Evolutionary conservation across 2,329 filamentous ascomycete genomes (phyloP).

Genomic region (Chaetomium strumarium): DNA sequence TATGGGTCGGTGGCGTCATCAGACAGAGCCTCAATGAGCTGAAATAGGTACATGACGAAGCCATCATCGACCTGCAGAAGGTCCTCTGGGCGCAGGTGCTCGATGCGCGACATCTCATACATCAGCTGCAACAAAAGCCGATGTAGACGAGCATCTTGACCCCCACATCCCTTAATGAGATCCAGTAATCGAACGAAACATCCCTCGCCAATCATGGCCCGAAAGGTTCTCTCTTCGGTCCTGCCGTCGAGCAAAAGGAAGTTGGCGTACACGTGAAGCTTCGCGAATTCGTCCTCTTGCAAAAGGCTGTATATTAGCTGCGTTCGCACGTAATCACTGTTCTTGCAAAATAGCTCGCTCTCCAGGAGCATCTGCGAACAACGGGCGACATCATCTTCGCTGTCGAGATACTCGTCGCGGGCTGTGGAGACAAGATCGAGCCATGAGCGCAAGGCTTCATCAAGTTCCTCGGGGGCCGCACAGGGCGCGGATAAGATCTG

Average conservation of each 20-base stretch:
- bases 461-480: slow-evolving; percentile 56
- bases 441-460: slow-evolving; percentile 80
- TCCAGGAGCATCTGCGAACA: slow-evolving; percentile 76
- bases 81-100: slow-evolving; percentile 71
- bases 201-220: slow-evolving; percentile 79
- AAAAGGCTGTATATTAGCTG: slow-evolving; percentile 90
- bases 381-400: slow-evolving; percentile 71
- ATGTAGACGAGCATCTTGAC: slow-evolving; percentile 67
- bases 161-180: slow-evolving; percentile 62
- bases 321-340: slow-evolving; percentile 81
- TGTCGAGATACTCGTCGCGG: slow-evolving; percentile 67
- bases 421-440: slow-evolving; percentile 70
- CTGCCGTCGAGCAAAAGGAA: slow-evolving; percentile 85
- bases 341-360: slow-evolving; percentile 65
- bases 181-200: slow-evolving; percentile 80
- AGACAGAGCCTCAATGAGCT: slow-evolving; percentile 80
- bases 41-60: slow-evolving; percentile 78
- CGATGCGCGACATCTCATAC: slow-evolving; percentile 95
- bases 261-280: slow-evolving; percentile 76
- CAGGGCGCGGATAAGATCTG: slow-evolving; percentile 42
- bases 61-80: slow-evolving; percentile 69
- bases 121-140: slow-evolving; percentile 78
- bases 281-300: slow-evolving; percentile 76
- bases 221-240: slow-evolving; percentile 69
- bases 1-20: slow-evolving; percentile 88